These are phyloP conservation scores for Trichosporon sp. DNA, from an alignment of 1,284 basidiomycete genomes.

Conservation along the genomic window DNA sequence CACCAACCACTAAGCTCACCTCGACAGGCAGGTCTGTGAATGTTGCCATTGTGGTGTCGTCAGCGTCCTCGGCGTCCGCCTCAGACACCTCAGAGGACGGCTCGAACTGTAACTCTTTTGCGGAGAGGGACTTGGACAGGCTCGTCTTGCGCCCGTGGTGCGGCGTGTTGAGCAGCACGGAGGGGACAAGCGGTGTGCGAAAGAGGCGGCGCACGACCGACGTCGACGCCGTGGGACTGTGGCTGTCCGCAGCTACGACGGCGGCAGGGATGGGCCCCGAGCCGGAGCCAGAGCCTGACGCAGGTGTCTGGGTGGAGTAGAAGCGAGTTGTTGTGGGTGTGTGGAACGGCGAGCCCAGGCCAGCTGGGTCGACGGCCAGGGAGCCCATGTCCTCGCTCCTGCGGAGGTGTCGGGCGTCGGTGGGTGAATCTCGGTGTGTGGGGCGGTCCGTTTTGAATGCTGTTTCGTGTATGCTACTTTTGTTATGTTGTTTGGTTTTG, in stretches of 20 bases:
- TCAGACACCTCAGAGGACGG: neutral
- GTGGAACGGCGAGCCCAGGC: slow-evolving; percentile 27
- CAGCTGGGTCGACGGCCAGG: slow-evolving; percentile 17
- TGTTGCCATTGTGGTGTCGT: neutral
- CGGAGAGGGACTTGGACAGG: slow-evolving; percentile 10
- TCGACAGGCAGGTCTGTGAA: slow-evolving; percentile 38
- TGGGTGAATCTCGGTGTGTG: neutral
- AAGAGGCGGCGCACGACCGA: slow-evolving; percentile 14
- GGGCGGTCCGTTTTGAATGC: neutral
- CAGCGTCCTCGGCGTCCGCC: neutral
- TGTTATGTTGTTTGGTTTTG: neutral
- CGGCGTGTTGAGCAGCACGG: neutral
- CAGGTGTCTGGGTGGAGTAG: neutral
- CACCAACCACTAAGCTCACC: slow-evolving; percentile 27
- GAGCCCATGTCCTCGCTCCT: slow-evolving; percentile 16
- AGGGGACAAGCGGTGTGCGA: neutral
- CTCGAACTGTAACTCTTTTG: slow-evolving; percentile 9
- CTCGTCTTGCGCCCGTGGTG: slow-evolving; percentile 4
- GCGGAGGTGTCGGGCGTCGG: neutral
- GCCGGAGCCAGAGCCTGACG: neutral
- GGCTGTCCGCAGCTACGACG: neutral
- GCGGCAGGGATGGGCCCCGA: neutral
- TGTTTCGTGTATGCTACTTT: neutral
- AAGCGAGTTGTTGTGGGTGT: slow-evolving; percentile 20
- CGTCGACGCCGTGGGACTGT: neutral